Evolutionary conservation across 345 rosid genomes (phyloP).

Genomic region (Hibiscus syriacus): DNA sequence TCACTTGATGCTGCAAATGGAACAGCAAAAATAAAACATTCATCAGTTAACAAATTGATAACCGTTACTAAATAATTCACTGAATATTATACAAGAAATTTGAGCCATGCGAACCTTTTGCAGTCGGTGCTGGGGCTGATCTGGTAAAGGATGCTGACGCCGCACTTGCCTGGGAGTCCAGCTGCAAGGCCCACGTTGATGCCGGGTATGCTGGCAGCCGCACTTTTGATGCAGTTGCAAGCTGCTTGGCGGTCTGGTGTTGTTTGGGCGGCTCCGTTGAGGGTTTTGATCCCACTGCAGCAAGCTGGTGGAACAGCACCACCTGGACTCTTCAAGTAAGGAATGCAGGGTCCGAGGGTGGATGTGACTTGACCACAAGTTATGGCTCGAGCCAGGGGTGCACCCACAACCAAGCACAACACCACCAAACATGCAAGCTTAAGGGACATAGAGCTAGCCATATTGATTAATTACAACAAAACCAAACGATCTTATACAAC

Average conservation of each 20-base stretch:
- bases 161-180: slow-evolving; percentile 28
- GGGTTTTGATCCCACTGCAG: too few relatives aligned
- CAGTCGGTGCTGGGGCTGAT: slow-evolving; percentile 36
- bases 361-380: slow-evolving; percentile 26
- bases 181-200: slow-evolving; percentile 17
- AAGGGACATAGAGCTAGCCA: slow-evolving; percentile 4
- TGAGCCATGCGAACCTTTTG: neutral
- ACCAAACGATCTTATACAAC: neutral
- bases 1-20: neutral
- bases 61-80: neutral
- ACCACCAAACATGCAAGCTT: slow-evolving; percentile 10
- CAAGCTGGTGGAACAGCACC: too few relatives aligned
- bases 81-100: too few relatives aligned
- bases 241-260: too few relatives aligned
- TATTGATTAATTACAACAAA: neutral
- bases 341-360: slow-evolving; percentile 19
- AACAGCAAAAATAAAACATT: too few relatives aligned
- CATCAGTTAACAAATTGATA: too few relatives aligned
- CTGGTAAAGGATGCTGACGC: slow-evolving; percentile 34
- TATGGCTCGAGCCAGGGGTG: slow-evolving; percentile 24
- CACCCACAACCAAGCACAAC: neutral
- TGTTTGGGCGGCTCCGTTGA: too few relatives aligned
- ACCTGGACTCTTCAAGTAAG: slow-evolving; percentile 10
- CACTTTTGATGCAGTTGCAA: slow-evolving; percentile 10
- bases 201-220: neutral